Evolutionary conservation across 2,329 filamentous ascomycete genomes (phyloP).

Genomic region (Colletotrichum navitas): DNA sequence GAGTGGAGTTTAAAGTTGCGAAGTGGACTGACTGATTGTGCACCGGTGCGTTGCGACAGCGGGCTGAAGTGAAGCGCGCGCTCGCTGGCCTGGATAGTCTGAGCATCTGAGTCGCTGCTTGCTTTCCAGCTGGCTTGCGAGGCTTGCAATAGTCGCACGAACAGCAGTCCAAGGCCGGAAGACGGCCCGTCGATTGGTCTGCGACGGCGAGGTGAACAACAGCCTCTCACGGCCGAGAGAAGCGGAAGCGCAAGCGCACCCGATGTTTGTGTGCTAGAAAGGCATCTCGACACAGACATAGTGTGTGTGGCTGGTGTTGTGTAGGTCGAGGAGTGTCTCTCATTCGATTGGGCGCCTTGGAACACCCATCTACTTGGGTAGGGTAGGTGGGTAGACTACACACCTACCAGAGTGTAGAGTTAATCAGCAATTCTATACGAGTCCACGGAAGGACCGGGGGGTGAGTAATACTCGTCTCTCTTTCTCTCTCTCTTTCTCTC

Average conservation of each 20-base stretch:
- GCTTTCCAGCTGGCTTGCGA: slow-evolving; percentile 11
- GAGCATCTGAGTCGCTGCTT: slow-evolving; percentile 26
- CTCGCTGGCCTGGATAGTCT: not conserved
- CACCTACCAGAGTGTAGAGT: not conserved
- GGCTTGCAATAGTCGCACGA: slow-evolving; percentile 16
- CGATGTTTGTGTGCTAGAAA: slow-evolving; percentile 1
- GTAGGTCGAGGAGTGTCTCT: not conserved
- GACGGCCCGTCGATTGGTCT: slow-evolving; percentile 26
- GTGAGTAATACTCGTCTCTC: slow-evolving; percentile 21
- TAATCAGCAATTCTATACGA: not conserved
- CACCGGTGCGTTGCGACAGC: slow-evolving; percentile 29
- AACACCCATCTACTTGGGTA: no score
- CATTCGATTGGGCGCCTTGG: not conserved
- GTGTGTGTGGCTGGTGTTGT: not conserved
- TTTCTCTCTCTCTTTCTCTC: not conserved
- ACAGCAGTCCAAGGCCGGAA: slow-evolving; percentile 10
- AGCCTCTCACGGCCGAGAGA: slow-evolving; percentile 6
- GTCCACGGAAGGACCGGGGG: not conserved
- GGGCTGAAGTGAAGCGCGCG: slow-evolving; percentile 27
- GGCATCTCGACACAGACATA: not conserved
- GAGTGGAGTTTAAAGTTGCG: not conserved
- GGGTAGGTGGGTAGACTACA: no score
- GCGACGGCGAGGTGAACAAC: not conserved
- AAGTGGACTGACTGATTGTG: not conserved
- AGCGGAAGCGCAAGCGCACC: not conserved